Conservation (phyloP, 164 flowering plant genomes). For the Chloranthus sessilifolius region DNA sequence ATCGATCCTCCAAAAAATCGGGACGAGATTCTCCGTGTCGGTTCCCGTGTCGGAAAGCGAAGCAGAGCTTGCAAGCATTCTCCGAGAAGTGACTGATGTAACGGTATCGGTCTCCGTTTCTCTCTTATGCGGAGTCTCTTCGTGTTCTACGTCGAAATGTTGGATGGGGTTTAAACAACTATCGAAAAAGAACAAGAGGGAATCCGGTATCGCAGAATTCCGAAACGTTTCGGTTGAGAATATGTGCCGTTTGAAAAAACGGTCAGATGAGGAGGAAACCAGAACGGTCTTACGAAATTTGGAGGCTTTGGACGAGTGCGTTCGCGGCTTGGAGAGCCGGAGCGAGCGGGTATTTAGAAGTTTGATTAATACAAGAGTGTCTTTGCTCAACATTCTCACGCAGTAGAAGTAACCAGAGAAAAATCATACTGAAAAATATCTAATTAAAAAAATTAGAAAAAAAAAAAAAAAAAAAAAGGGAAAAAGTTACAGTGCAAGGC, state of each 20-base stretch:
- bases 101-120: conserved; percentile 38
- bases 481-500: not conserved
- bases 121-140: conserved; percentile 30
- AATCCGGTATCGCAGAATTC: conserved; percentile 37
- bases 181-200: conserved; percentile 24
- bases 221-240: conserved; percentile 25
- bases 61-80: conserved; percentile 25
- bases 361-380: conserved; percentile 66
- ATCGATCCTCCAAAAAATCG: conserved; percentile 21
- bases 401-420: conserved; percentile 12
- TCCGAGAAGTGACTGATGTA: conserved; percentile 33
- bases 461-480: no score
- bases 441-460: no score
- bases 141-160: conserved; percentile 11
- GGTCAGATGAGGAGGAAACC: conserved; percentile 43
- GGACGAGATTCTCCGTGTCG: not conserved
- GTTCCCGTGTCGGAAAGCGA: conserved; percentile 14
- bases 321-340: conserved; percentile 41
- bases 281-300: conserved; percentile 32
- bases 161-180: conserved; percentile 25
- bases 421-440: not conserved
- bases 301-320: conserved; percentile 43
- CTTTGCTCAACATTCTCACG: conserved; percentile 62
- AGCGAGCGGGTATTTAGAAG: conserved; percentile 59
- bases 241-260: conserved; percentile 31